A percentile compares a stretch with the other conserved stretches of the same genome.
These are phyloP conservation scores for Solanum ossicruentum DNA, from an alignment of 257 asterid genomes.

Conservation along the genomic window DNA sequence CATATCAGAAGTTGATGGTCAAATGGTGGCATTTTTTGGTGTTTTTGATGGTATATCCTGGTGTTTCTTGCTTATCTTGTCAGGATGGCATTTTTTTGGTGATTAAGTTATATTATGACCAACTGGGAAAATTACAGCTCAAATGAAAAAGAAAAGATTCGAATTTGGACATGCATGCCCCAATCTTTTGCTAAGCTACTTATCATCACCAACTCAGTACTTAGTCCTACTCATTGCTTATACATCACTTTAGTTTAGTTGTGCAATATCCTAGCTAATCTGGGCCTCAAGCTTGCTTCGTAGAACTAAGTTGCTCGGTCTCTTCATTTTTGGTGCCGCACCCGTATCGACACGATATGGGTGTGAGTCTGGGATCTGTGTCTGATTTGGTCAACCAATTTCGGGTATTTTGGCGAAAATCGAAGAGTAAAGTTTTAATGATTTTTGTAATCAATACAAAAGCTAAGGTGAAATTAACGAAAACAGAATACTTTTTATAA, in stretches of 20 bases:
- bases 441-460: too few relatives aligned
- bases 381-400: too few relatives aligned
- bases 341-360: too few relatives aligned
- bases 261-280: background rate
- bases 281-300: background rate
- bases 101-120: background rate
- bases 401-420: too few relatives aligned
- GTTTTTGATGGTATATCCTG: constrained; percentile 49
- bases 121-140: background rate
- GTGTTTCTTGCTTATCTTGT: background rate
- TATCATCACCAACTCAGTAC: background rate
- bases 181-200: background rate
- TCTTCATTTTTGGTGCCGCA: too few relatives aligned
- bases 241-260: background rate
- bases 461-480: too few relatives aligned
- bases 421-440: too few relatives aligned
- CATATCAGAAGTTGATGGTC: constrained; percentile 62
- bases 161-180: background rate
- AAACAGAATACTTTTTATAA: too few relatives aligned
- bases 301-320: too few relatives aligned
- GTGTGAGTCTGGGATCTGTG: too few relatives aligned
- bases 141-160: background rate
- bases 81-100: background rate
- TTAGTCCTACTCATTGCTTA: background rate
- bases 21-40: constrained; percentile 73